Conservation (phyloP, 2,329 filamentous ascomycete genomes). For the Ceratocystis ficicola region DNA sequence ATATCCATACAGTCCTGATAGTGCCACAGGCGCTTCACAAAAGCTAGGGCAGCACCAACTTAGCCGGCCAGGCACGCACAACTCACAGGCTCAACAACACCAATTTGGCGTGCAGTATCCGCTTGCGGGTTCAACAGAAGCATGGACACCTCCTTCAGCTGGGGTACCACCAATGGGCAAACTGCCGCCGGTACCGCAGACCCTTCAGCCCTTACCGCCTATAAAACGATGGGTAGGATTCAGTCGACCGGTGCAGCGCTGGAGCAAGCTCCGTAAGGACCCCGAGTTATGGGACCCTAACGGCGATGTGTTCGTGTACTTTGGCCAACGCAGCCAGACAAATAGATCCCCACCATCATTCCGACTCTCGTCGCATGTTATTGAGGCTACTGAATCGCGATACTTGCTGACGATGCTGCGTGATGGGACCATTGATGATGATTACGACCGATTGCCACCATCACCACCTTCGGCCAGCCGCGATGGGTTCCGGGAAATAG, state of each 20-base stretch:
- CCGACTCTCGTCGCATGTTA: constrained; percentile 45
- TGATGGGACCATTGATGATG: constrained; percentile 42
- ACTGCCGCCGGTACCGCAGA: constrained; percentile 34
- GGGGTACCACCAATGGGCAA: constrained; percentile 34
- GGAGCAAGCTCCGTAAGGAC: constrained; percentile 48
- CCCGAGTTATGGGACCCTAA: constrained; percentile 50
- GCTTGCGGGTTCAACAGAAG: constrained; percentile 17
- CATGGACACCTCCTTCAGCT: neutral
- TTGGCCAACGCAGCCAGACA: constrained; percentile 36
- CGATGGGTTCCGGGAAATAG: constrained; percentile 21
- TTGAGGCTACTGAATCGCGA: constrained; percentile 45
- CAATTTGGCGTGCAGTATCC: constrained; percentile 4
- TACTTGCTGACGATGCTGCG: constrained; percentile 42
- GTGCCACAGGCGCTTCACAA: constrained; percentile 10
- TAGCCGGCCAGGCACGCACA: neutral
- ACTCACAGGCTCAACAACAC: neutral
- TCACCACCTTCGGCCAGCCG: constrained; percentile 29
- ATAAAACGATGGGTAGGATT: constrained; percentile 44
- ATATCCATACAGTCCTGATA: constrained; percentile 21
- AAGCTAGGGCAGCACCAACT: neutral
- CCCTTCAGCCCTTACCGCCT: constrained; percentile 28
- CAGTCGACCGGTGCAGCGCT: constrained; percentile 36
- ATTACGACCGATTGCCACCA: constrained; percentile 34
- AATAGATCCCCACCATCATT: constrained; percentile 42
- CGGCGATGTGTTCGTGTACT: constrained; percentile 47